These are phyloP conservation scores for Septoria petroselini DNA, from an alignment of 2,329 filamentous ascomycete species.

Conservation along the genomic window DNA sequence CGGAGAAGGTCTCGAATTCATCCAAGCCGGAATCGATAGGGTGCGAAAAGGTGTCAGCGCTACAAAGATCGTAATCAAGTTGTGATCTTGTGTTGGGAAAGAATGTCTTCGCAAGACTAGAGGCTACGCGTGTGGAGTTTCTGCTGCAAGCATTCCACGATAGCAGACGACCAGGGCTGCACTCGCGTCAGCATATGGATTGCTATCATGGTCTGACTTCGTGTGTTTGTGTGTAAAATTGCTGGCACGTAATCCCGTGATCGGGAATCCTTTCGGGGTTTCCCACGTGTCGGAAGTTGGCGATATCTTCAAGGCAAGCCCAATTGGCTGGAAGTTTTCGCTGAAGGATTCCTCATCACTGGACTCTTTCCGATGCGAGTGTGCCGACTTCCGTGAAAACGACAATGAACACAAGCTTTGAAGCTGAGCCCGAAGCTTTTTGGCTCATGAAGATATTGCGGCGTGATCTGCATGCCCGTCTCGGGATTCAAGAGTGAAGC, in stretches of 20 bases:
- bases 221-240: too few relatives aligned
- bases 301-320: not conserved
- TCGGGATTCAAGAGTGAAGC: not conserved
- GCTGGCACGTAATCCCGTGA: conserved; percentile 1
- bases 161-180: too few relatives aligned
- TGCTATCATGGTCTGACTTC: not conserved
- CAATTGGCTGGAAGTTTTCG: not conserved
- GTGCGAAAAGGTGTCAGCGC: conserved; percentile 25
- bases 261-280: not conserved
- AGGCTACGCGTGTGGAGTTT: too few relatives aligned
- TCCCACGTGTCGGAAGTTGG: conserved; percentile 2
- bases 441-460: not conserved
- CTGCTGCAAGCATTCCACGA: too few relatives aligned
- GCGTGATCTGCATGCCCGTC: not conserved
- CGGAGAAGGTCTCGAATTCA: conserved; percentile 21
- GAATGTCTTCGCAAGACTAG: too few relatives aligned
- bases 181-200: not conserved
- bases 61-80: conserved; percentile 25
- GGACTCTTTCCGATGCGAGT: not conserved
- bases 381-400: not conserved
- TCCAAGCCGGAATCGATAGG: conserved; percentile 23
- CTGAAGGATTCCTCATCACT: not conserved
- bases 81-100: too few relatives aligned
- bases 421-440: not conserved
- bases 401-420: not conserved